phyloP scores from a whole-genome alignment of 2,329 filamentous ascomycete species.

The Byssochlamys sp. region DNA sequence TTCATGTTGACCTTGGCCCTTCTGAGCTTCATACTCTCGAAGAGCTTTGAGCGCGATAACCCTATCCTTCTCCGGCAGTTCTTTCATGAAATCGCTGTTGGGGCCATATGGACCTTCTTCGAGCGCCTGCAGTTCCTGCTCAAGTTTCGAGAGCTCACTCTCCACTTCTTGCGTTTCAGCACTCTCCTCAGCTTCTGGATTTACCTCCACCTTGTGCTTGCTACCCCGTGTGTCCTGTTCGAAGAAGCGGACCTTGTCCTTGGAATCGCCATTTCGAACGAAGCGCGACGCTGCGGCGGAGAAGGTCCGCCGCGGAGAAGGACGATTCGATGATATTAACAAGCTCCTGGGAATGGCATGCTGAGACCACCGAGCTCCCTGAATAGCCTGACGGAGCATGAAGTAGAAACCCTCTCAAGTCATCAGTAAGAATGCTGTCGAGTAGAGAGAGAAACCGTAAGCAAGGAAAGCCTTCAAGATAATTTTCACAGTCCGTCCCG shows the following conservation, averaged over 20 bases:
- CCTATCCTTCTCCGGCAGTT: slow-evolving; percentile 33
- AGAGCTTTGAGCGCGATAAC: slow-evolving; percentile 34
- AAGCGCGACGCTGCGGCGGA: slow-evolving; percentile 20
- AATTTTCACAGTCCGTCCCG: slow-evolving; percentile 1
- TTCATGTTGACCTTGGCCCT: slow-evolving; percentile 18
- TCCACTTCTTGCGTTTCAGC: slow-evolving; percentile 29
- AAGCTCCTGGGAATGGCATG: slow-evolving; percentile 28
- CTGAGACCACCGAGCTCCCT: slow-evolving; percentile 36
- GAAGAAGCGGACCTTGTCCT: slow-evolving; percentile 35
- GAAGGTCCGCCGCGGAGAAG: slow-evolving; percentile 19
- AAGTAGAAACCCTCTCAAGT: slow-evolving; percentile 21
- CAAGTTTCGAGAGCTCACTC: slow-evolving; percentile 29
- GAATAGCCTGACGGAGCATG: slow-evolving; percentile 37
- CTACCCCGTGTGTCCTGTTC: slow-evolving; percentile 32
- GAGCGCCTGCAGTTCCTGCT: slow-evolving; percentile 30
- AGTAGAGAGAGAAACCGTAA: neutral
- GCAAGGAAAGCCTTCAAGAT: slow-evolving; percentile 1
- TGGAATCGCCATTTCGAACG: slow-evolving; percentile 25
- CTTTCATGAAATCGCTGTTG: slow-evolving; percentile 35
- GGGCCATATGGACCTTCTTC: slow-evolving; percentile 35
- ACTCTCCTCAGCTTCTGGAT: slow-evolving; percentile 31
- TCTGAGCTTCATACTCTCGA: slow-evolving; percentile 30
- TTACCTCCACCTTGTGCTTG: slow-evolving; percentile 26
- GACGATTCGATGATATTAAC: slow-evolving; percentile 14
- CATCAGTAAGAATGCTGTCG: slow-evolving; percentile 17